Percentiles rank a stretch among this genome's conserved stretches.
Evolutionary conservation across 768 basidiomycete genomes (phyloP).

Genomic region (Suillus cothurnatus): DNA sequence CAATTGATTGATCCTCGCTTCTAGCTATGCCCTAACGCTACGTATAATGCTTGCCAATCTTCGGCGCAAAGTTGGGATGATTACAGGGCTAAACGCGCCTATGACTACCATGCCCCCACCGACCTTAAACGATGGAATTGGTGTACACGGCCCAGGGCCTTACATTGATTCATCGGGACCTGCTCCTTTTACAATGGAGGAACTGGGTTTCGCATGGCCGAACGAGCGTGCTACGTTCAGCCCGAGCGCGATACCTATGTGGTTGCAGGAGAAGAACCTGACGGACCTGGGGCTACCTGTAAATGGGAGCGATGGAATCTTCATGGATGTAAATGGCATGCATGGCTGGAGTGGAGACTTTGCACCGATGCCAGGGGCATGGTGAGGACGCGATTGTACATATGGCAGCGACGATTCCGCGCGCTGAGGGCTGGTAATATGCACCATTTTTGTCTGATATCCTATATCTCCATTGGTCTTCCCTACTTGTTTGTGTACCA

Average conservation of each 20-base stretch:
- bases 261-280: conserved; percentile 93
- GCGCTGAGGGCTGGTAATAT: not conserved
- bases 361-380: conserved; percentile 78
- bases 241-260: conserved; percentile 81
- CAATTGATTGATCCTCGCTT: not conserved
- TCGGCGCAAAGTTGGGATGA: conserved; percentile 81
- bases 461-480: not conserved
- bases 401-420: not conserved
- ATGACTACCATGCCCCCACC: conserved; percentile 55
- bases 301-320: conserved; percentile 90
- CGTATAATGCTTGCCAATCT: conserved; percentile 94
- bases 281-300: conserved; percentile 89
- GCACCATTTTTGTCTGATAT: conserved; percentile 3
- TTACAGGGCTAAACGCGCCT: conserved; percentile 48
- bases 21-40: conserved; percentile 84
- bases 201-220: conserved; percentile 79
- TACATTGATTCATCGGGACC: conserved; percentile 56
- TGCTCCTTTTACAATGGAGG: conserved; percentile 80
- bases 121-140: conserved; percentile 57
- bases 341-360: conserved; percentile 82
- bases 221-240: conserved; percentile 66
- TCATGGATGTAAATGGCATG: conserved; percentile 69
- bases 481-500: not conserved
- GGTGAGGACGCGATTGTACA: conserved; percentile 50
- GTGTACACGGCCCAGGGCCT: conserved; percentile 36